Conservation (phyloP, 306 rosid species). For the Castanospermum australe region DNA sequence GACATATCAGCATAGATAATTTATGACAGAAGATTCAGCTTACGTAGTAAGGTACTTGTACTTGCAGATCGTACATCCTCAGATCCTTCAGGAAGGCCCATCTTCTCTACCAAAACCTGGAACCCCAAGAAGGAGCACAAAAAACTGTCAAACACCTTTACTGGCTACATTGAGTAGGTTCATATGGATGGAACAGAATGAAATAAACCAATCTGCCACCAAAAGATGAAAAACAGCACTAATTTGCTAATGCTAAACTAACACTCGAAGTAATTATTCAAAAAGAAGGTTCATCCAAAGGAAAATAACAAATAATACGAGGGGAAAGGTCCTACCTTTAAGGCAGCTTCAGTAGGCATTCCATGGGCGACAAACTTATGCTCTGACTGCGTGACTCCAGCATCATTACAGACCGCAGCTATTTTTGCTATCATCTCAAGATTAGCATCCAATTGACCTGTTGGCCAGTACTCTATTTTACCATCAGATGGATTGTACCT, state of each 20-base stretch:
- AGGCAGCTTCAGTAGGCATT: constrained; percentile 83
- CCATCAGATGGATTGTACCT: constrained; percentile 72
- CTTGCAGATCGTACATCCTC: constrained; percentile 23
- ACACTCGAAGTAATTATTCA: not conserved
- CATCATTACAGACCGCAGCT: constrained; percentile 72
- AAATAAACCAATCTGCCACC: not conserved
- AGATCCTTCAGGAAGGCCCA: constrained; percentile 74
- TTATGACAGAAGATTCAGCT: constrained; percentile 18
- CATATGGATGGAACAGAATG: not conserved
- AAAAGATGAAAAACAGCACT: not conserved
- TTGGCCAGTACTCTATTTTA: constrained; percentile 60
- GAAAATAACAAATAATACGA: not conserved
- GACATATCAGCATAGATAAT: not conserved
- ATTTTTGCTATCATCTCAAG: constrained; percentile 71
- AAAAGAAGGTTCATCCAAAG: not conserved
- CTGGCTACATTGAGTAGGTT: not conserved
- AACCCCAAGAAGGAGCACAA: constrained; percentile 16
- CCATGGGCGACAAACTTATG: constrained; percentile 62
- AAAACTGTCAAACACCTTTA: constrained; percentile 22
- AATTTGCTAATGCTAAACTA: constrained; percentile 12
- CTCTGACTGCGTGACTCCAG: constrained; percentile 56
- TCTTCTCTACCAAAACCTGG: constrained; percentile 89
- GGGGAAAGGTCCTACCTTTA: constrained; percentile 44
- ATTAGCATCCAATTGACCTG: constrained; percentile 59
- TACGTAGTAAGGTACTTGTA: constrained; percentile 50